phyloP scores from a whole-genome alignment of 1,284 basidiomycete species.

The Tremellales sp. region DNA sequence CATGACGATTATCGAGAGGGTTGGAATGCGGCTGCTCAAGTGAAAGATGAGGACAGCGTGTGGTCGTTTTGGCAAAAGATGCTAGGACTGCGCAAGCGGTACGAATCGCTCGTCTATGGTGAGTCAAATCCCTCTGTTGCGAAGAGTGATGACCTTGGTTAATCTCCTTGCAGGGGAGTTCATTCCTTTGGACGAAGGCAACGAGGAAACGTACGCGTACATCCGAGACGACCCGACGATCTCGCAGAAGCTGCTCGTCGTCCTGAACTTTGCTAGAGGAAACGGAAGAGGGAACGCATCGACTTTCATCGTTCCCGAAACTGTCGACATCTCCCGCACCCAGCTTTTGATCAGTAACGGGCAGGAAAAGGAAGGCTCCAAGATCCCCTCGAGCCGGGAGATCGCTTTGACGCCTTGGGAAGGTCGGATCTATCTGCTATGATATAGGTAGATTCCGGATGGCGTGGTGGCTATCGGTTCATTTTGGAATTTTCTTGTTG shows the following conservation, averaged over 20 bases:
- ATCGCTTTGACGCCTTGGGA: constrained; percentile 23
- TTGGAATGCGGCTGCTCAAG: constrained; percentile 49
- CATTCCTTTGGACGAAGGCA: constrained; percentile 33
- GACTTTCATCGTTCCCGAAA: constrained; percentile 14
- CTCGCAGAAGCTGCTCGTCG: constrained; percentile 25
- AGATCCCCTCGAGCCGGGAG: constrained; percentile 9
- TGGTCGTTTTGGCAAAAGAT: constrained; percentile 37
- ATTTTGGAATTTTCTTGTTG: too few species aligned
- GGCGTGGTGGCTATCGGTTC: neutral
- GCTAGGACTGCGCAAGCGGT: constrained; percentile 41
- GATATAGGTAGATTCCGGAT: neutral
- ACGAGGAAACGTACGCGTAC: constrained; percentile 43
- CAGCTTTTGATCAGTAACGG: constrained; percentile 30
- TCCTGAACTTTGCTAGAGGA: constrained; percentile 37
- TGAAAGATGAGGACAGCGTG: constrained; percentile 39
- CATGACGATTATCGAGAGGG: constrained; percentile 62
- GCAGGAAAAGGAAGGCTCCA: constrained; percentile 10
- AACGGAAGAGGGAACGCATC: constrained; percentile 15
- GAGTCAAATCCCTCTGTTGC: constrained; percentile 4
- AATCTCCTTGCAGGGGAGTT: constrained; percentile 25
- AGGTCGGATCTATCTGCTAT: constrained; percentile 29
- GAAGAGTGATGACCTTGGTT: neutral
- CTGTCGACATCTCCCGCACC: constrained; percentile 19
- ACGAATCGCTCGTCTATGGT: constrained; percentile 44
- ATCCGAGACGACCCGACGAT: constrained; percentile 34